Percentiles rank a stretch among this genome's conserved stretches.
Evolutionary conservation across 2,329 filamentous ascomycete genomes (phyloP).

Genomic region (Fusarium subglutinans): DNA sequence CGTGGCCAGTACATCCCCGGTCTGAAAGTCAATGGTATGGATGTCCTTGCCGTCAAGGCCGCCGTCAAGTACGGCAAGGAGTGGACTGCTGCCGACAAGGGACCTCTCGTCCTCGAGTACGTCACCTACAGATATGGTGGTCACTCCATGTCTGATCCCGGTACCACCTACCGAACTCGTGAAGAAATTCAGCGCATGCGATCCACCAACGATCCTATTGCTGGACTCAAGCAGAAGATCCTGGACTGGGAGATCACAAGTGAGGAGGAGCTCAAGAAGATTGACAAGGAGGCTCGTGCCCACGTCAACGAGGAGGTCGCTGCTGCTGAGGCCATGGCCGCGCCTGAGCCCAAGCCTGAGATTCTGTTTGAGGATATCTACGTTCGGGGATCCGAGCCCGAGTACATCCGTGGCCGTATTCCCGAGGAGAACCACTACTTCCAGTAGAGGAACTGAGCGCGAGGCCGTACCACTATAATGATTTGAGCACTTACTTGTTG

Average conservation of each 20-base stretch:
- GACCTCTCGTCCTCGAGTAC: conserved; percentile 96
- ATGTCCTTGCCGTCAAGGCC: conserved; percentile 96
- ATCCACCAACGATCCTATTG: conserved; percentile 97
- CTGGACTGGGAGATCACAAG: conserved; percentile 91
- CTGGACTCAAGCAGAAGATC: conserved; percentile 97
- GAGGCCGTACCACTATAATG: conserved; percentile 44
- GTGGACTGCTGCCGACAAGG: conserved; percentile 83
- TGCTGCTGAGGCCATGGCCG: conserved; percentile 85
- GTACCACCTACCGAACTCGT: conserved; percentile 98
- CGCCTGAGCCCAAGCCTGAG: conserved; percentile 79
- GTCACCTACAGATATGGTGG: conserved; percentile 99
- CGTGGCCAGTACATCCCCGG: conserved; percentile 99
- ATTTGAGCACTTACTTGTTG: conserved; percentile 44
- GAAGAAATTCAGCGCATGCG: conserved; percentile 99
- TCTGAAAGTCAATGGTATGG: conserved; percentile 99
- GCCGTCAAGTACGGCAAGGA: conserved; percentile 94
- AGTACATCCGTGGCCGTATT: conserved; percentile 43
- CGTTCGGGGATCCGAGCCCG: conserved; percentile 39
- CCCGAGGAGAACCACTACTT: conserved; percentile 39
- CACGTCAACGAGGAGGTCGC: conserved; percentile 91
- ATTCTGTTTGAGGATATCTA: conserved; percentile 79
- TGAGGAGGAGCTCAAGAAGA: conserved; percentile 94
- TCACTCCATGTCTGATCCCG: conserved; percentile 99
- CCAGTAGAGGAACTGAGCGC: conserved; percentile 29
- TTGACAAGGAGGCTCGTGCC: conserved; percentile 92